A percentile compares a stretch with the other conserved stretches of the same genome.
These are phyloP conservation scores for Trametes villosa DNA, from an alignment of 768 basidiomycete genomes.

Conservation along the genomic window DNA sequence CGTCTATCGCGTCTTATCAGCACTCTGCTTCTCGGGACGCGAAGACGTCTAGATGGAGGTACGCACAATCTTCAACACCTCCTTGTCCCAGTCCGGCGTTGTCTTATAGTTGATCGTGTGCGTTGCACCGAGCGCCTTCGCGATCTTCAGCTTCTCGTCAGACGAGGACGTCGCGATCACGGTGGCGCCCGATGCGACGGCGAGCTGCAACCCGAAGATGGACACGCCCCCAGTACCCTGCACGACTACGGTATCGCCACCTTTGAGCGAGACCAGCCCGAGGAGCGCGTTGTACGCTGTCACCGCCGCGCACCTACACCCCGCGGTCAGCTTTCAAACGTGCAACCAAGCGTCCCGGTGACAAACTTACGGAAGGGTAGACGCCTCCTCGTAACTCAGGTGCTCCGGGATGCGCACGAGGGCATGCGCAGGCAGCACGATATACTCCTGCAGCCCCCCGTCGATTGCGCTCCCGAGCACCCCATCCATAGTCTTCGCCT, in stretches of 20 bases:
- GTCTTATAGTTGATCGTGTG: conserved; percentile 68
- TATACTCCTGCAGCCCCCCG: no score
- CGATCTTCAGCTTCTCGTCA: conserved; percentile 61
- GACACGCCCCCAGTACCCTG: conserved; percentile 63
- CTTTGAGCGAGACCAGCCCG: conserved; percentile 54
- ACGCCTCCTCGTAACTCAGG: no score
- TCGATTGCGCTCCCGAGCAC: no score
- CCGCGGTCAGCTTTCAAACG: no score
- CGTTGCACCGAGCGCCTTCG: conserved; percentile 53
- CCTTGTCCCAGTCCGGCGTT: conserved; percentile 60
- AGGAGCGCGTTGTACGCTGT: conserved; percentile 67
- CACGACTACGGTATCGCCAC: conserved; percentile 61
- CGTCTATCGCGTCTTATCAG: conserved; percentile 28
- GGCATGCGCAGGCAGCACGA: no score
- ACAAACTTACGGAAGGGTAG: no score
- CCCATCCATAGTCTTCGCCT: no score
- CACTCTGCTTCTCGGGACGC: neutral
- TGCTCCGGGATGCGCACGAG: no score
- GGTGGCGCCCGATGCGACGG: conserved; percentile 62
- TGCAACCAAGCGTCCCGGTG: no score
- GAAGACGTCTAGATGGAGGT: neutral
- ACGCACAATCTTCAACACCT: conserved; percentile 50
- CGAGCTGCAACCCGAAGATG: conserved; percentile 62
- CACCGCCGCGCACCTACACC: conserved; percentile 61
- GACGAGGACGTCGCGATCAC: conserved; percentile 73